Base-by-base conservation (phyloP, 2,329 filamentous ascomycete species). In the Pseudocercospora vitis region DNA sequence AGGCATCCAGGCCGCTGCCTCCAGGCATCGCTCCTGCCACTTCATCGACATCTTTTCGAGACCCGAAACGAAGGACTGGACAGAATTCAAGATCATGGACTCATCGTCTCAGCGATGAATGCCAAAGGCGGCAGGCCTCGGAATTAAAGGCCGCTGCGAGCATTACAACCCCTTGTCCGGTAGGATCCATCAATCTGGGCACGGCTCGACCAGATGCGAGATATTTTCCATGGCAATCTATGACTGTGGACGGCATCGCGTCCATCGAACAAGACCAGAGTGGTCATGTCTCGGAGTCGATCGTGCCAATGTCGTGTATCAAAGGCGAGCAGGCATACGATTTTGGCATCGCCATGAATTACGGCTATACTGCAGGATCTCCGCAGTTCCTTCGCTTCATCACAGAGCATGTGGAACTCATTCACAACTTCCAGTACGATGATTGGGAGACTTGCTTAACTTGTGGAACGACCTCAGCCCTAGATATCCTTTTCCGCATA, bases 401-500 rank as follows among this genome's bases (percentile, higher is more conserved):
- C 21, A 66, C 63, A 3, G 65, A 67, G 50, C 65, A 68, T 47
- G 54, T 64, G 1, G 58, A 64, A 29, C 42, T 68, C 4, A 56
- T 70, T 12, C 66, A 70, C 26, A 44, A 66, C 14, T 68, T 68
- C 7, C 65, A 62, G 3, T 69, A 70, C 47, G 40, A 53, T 7
- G 66, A 70, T 35, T 70, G 68, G 67, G 60, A 64, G 23, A 55
- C 54, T 16, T 60, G 56, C 37, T 39, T 70, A 29, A 70, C 66
- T 0, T 61, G 62, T 50, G 68, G 68, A 0, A 65, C 57, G 2
- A 68, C 67, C 2, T 65, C 65, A n/a, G 68, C 66, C 3, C 49
- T 70, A 9, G 67, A 70, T 6, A 62, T 67, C 1, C 57, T 60
- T 2, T 54, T 70, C 3, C 66, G 65, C 2, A 65, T 67, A 45